phyloP scores from a whole-genome alignment of 129 eudicot genomes.

The Lactuca saligna region DNA sequence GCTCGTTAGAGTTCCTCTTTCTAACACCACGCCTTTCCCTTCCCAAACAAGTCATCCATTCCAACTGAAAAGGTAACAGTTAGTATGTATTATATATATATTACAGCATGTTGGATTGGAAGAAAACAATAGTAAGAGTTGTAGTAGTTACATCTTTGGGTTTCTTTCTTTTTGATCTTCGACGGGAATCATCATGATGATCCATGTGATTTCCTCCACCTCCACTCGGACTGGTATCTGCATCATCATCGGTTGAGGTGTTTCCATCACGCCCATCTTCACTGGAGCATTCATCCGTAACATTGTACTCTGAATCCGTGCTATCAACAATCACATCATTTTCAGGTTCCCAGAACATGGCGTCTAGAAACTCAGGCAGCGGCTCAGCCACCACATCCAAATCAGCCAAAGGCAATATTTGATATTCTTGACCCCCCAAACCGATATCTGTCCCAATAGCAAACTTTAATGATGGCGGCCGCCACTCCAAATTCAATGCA shows the following conservation, averaged over 20 bases:
- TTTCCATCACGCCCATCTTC: slow-evolving; percentile 57
- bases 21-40: slow-evolving; percentile 41
- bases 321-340: slow-evolving; percentile 70
- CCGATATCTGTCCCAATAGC: slow-evolving; percentile 83
- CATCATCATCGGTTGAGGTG: slow-evolving; percentile 50
- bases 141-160: slow-evolving; percentile 48
- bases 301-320: slow-evolving; percentile 85
- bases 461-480: slow-evolving; percentile 68
- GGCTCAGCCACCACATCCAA: slow-evolving; percentile 72
- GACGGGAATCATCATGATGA: slow-evolving; percentile 43
- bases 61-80: slow-evolving; percentile 43
- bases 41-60: slow-evolving; percentile 48
- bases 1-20: slow-evolving; percentile 49
- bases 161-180: slow-evolving; percentile 75
- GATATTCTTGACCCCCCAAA: slow-evolving; percentile 83
- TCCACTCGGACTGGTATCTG: slow-evolving; percentile 31
- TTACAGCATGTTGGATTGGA: too few species aligned
- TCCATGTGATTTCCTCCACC: slow-evolving; percentile 39
- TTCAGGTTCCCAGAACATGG: slow-evolving; percentile 83
- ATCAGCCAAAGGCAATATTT: slow-evolving; percentile 80
- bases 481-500: slow-evolving; percentile 85
- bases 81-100: too few species aligned
- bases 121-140: too few species aligned
- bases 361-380: slow-evolving; percentile 75
- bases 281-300: slow-evolving; percentile 60